Evolutionary conservation across 2,329 filamentous ascomycete genomes (phyloP).

Genomic region (Verticillium zaregamsianum): DNA sequence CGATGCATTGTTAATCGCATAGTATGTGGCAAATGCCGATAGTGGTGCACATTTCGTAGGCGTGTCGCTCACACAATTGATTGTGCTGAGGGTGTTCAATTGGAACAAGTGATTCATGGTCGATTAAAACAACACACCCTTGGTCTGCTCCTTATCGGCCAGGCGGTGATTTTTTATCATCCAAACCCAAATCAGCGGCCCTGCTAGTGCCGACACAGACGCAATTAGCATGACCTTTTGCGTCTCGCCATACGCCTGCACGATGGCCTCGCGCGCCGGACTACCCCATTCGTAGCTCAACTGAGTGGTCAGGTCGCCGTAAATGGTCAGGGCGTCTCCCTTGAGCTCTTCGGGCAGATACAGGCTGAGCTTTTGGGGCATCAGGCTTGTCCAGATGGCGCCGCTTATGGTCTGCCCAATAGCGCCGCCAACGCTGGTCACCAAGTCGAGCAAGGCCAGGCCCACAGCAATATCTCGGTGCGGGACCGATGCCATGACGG

Average conservation of each 20-base stretch:
- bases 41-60: too few species aligned
- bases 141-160: constrained; percentile 7
- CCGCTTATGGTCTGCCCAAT: constrained; percentile 24
- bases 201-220: constrained; percentile 2
- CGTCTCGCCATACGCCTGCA: constrained; percentile 40
- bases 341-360: too few species aligned
- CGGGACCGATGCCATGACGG: constrained; percentile 12
- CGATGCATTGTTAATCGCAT: too few species aligned
- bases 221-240: constrained; percentile 36
- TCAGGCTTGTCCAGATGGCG: constrained; percentile 28
- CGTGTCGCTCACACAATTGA: too few species aligned
- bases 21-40: too few species aligned
- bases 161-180: constrained; percentile 10
- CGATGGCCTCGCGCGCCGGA: constrained; percentile 35
- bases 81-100: too few species aligned
- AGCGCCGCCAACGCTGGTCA: constrained; percentile 24
- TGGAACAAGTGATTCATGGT: too few species aligned
- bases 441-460: constrained; percentile 25
- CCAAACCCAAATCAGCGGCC: constrained; percentile 5
- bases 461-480: constrained; percentile 27
- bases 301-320: constrained; percentile 15
- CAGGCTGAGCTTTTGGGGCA: constrained; percentile 13
- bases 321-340: too few species aligned
- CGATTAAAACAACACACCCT: constrained; percentile 7
- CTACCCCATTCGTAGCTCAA: constrained; percentile 32